A percentile compares a stretch with the other conserved stretches of the same genome.
Evolutionary conservation across 2,329 filamentous ascomycete genomes (phyloP).

Genomic region (Karstenula rhodostoma): DNA sequence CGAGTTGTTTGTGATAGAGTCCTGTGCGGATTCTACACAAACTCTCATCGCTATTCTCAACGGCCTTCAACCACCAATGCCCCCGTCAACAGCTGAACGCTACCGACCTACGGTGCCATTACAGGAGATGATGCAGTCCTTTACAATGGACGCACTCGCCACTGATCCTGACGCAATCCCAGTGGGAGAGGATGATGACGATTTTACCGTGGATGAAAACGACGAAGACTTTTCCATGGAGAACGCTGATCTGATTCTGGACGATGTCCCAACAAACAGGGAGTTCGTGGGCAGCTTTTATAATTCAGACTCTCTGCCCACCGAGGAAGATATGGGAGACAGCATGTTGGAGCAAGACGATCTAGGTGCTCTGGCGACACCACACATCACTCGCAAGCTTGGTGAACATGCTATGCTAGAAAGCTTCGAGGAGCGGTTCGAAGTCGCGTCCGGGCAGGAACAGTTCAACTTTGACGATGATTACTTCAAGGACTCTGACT

Average conservation of each 20-base stretch:
- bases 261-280: constrained; percentile 51
- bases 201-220: constrained; percentile 54
- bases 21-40: constrained; percentile 95
- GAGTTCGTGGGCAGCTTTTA: constrained; percentile 66
- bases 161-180: constrained; percentile 59
- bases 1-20: constrained; percentile 88
- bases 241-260: constrained; percentile 49
- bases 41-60: constrained; percentile 83
- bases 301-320: constrained; percentile 52
- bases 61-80: constrained; percentile 81
- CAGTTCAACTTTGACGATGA: constrained; percentile 79
- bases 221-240: constrained; percentile 46
- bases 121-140: constrained; percentile 86
- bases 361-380: constrained; percentile 44
- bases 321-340: constrained; percentile 53
- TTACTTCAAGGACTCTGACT: constrained; percentile 71
- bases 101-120: constrained; percentile 89
- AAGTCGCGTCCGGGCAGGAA: constrained; percentile 64
- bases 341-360: constrained; percentile 53
- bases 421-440: constrained; percentile 62
- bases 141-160: constrained; percentile 83
- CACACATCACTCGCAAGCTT: constrained; percentile 39
- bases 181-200: constrained; percentile 1
- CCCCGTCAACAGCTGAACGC: constrained; percentile 82
- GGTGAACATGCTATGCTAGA: constrained; percentile 54